phyloP scores from a whole-genome alignment of 1,284 basidiomycete species.

The Papiliotrema terrestris region DNA sequence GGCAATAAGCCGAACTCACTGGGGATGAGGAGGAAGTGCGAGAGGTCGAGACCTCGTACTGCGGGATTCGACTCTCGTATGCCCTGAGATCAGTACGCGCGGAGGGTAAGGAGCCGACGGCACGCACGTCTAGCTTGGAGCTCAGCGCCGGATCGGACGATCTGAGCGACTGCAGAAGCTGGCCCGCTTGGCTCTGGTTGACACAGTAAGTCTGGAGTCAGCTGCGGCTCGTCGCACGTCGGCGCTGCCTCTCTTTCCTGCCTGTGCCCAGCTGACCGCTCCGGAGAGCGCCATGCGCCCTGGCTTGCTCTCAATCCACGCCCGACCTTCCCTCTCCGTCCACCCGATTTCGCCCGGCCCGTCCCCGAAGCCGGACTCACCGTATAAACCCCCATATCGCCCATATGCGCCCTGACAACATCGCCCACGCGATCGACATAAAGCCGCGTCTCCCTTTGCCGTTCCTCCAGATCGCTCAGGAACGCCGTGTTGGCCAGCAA shows the following conservation, averaged over 20 bases:
- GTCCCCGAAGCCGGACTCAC: slow-evolving; percentile 44
- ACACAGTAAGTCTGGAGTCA: slow-evolving; percentile 77
- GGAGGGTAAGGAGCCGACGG: not conserved
- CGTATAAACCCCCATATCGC: slow-evolving; percentile 73
- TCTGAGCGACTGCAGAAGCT: slow-evolving; percentile 70
- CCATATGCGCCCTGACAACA: slow-evolving; percentile 69
- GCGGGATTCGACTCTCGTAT: slow-evolving; percentile 58
- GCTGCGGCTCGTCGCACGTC: too few relatives aligned
- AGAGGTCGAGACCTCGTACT: slow-evolving; percentile 78
- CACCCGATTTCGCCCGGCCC: not conserved
- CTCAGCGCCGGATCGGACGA: slow-evolving; percentile 65
- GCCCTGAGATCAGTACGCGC: slow-evolving; percentile 8
- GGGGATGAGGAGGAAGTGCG: slow-evolving; percentile 83
- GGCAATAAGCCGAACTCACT: slow-evolving; percentile 57
- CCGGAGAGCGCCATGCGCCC: too few relatives aligned
- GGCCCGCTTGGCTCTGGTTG: slow-evolving; percentile 77
- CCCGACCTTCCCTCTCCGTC: too few relatives aligned
- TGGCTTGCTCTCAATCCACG: too few relatives aligned
- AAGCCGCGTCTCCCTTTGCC: slow-evolving; percentile 83
- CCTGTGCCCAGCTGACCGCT: too few relatives aligned
- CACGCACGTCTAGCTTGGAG: slow-evolving; percentile 62
- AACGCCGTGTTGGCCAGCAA: slow-evolving; percentile 83
- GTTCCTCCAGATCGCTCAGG: slow-evolving; percentile 78
- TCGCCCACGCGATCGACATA: slow-evolving; percentile 88
- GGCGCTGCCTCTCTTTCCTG: too few relatives aligned